Evolutionary conservation across 2,329 filamentous ascomycete species (phyloP), one percentile per base, ranked within the genome.

Genomic region (Colletotrichum euphorbiae): DNA sequence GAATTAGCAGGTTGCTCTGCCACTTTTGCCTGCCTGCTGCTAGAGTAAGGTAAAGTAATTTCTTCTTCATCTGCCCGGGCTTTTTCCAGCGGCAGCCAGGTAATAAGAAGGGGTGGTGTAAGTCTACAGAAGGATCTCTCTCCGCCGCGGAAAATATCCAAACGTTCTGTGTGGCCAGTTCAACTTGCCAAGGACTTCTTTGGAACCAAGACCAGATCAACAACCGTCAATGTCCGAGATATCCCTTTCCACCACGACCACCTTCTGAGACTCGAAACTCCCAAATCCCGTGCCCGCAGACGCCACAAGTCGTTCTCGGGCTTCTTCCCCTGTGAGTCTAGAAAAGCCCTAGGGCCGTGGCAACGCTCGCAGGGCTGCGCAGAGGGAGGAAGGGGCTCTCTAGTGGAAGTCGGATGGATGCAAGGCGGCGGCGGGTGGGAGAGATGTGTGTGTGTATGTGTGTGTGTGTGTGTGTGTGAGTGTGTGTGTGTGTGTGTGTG

Each of bases 311-410:
- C 55, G 28, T 15, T 52, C 42, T 8, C 28, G 13, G 38, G 28
- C 54, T 59, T 43, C 60, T 13, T 42, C 3, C 3, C 15, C 45
- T 28, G 40, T 12, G 40, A 59, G 59, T 68, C 65, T 59, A 63
- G 65, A 68, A 24, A 28, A 64, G 52, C 45, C 21, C n/a, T 64
- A 24, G 28, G 55, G 60, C 15, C 60, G 55, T 28, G 60, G 54
- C 65, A 63, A 64, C 60, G 59, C 55, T 54, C 33, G 56, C 60
- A 64, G 60, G 54, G 65, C 65, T 59, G 65, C 11, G 28, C 46
- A 17, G 36, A 12, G 31, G 57, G 17, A 33, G 33, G n/a, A 11
- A 12, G 33, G 17, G 2, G n/a, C n/a, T n/a, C 11, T 17, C 31
- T 36, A 54, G 33, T 33, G 12, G 51, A n/a, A 54, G n/a, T 24